A percentile compares a stretch with the other conserved stretches of the same genome.
Evolutionary conservation across 768 basidiomycete species (phyloP).

Genomic region (Collybia nuda): DNA sequence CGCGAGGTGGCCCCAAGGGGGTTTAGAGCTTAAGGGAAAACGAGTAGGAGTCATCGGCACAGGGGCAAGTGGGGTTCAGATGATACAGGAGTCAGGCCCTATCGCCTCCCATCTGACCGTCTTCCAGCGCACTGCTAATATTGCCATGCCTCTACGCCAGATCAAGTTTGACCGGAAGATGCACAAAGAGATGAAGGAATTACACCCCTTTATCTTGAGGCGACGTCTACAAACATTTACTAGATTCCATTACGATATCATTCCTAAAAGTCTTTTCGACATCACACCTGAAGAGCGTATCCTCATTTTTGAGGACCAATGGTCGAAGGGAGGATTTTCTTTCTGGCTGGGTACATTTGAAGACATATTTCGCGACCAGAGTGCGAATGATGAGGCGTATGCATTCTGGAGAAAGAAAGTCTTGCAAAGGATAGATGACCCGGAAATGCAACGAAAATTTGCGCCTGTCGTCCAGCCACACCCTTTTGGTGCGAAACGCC

Average conservation of each 20-base stretch:
- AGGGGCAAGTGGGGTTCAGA: constrained; percentile 15
- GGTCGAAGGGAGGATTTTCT: constrained; percentile 13
- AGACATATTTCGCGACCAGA: constrained; percentile 5
- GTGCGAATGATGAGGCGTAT: constrained; percentile 4
- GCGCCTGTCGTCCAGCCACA: constrained; percentile 10
- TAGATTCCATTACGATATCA: constrained; percentile 2
- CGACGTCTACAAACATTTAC: background rate
- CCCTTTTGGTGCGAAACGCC: constrained; percentile 10
- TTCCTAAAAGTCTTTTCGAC: too few species aligned
- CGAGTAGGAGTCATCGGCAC: constrained; percentile 19
- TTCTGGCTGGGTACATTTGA: too few species aligned
- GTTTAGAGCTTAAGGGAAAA: too few species aligned
- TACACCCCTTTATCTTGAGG: background rate
- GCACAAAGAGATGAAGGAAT: background rate
- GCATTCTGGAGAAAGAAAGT: constrained; percentile 14
- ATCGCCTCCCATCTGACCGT: constrained; percentile 10
- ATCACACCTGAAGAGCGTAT: constrained; percentile 14
- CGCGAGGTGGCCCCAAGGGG: constrained; percentile 11
- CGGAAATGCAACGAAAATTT: constrained; percentile 6
- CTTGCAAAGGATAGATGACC: constrained; percentile 8
- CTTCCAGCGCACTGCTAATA: constrained; percentile 15
- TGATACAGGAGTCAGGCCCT: constrained; percentile 10
- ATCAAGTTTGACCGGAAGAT: background rate
- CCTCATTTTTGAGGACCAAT: constrained; percentile 10
- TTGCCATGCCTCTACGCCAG: constrained; percentile 8